Evolutionary conservation across 2,329 filamentous ascomycete species (phyloP).

Genomic region (Gaeumannomyces tritici): DNA sequence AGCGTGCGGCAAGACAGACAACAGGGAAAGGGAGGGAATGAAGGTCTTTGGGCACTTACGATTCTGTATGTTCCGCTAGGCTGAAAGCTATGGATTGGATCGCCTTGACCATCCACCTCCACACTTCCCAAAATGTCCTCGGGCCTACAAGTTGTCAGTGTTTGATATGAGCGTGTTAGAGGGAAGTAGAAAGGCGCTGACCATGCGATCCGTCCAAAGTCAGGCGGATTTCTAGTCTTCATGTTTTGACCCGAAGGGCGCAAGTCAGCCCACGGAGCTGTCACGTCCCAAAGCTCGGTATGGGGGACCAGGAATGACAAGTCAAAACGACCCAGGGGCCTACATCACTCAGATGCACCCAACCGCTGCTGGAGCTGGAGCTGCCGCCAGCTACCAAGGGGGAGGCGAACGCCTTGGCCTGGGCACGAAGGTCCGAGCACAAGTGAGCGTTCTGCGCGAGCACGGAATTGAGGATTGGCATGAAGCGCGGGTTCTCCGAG

Average conservation of each 20-base stretch:
- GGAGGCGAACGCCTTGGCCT: slow-evolving; percentile 51
- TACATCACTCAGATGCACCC: slow-evolving; percentile 54
- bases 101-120: slow-evolving; percentile 48
- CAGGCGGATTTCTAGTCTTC: slow-evolving; percentile 48
- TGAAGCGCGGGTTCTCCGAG: slow-evolving; percentile 47
- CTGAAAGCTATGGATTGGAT: slow-evolving; percentile 12
- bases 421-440: slow-evolving; percentile 20
- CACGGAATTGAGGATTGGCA: slow-evolving; percentile 23
- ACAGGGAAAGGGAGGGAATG: not conserved
- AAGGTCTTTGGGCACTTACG: slow-evolving; percentile 2
- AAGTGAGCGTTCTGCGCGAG: slow-evolving; percentile 20
- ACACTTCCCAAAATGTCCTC: slow-evolving; percentile 63
- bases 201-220: slow-evolving; percentile 58
- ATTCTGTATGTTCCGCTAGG: slow-evolving; percentile 38
- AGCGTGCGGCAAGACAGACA: not conserved
- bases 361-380: slow-evolving; percentile 42
- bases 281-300: not conserved
- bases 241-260: not conserved
- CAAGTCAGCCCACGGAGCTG: not conserved
- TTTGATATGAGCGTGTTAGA: not conserved
- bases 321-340: slow-evolving; percentile 2
- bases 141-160: slow-evolving; percentile 25
- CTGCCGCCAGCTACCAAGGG: slow-evolving; percentile 33
- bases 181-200: slow-evolving; percentile 7
- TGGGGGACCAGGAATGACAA: not conserved